These are phyloP conservation scores for Cytospora chrysosperma DNA, from an alignment of 2,329 filamentous ascomycete genomes.

Conservation along the genomic window DNA sequence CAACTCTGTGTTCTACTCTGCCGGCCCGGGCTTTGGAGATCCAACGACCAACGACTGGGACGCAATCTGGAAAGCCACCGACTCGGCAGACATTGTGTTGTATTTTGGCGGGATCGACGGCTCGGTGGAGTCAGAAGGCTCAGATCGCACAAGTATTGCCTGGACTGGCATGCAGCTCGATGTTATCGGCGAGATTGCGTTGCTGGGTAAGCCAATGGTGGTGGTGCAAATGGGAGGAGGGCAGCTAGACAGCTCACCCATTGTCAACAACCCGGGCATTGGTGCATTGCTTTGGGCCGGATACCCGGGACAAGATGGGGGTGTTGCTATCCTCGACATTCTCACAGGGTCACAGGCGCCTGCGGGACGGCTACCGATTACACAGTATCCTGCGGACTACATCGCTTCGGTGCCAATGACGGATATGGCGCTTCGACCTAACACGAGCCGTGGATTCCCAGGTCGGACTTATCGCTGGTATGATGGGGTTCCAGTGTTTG, in stretches of 20 bases:
- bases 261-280: slow-evolving; percentile 48
- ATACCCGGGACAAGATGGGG: slow-evolving; percentile 60
- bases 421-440: slow-evolving; percentile 53
- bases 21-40: slow-evolving; percentile 27
- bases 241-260: slow-evolving; percentile 50
- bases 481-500: slow-evolving; percentile 45
- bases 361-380: slow-evolving; percentile 54
- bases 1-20: slow-evolving; percentile 26
- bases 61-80: slow-evolving; percentile 39
- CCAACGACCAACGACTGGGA: slow-evolving; percentile 33
- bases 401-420: slow-evolving; percentile 50
- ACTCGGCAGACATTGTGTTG: slow-evolving; percentile 49
- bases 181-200: slow-evolving; percentile 48
- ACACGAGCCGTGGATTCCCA: slow-evolving; percentile 36
- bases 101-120: slow-evolving; percentile 57
- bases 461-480: slow-evolving; percentile 62
- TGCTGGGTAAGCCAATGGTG: slow-evolving; percentile 46
- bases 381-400: slow-evolving; percentile 55
- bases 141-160: slow-evolving; percentile 48
- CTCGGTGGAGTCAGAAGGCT: slow-evolving; percentile 49
- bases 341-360: slow-evolving; percentile 50
- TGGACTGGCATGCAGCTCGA: slow-evolving; percentile 54
- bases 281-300: slow-evolving; percentile 56
- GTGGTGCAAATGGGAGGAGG: slow-evolving; percentile 51
- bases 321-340: slow-evolving; percentile 53